Base-by-base conservation (phyloP, 805 yeast species). In the Pichia occidentalis region DNA sequence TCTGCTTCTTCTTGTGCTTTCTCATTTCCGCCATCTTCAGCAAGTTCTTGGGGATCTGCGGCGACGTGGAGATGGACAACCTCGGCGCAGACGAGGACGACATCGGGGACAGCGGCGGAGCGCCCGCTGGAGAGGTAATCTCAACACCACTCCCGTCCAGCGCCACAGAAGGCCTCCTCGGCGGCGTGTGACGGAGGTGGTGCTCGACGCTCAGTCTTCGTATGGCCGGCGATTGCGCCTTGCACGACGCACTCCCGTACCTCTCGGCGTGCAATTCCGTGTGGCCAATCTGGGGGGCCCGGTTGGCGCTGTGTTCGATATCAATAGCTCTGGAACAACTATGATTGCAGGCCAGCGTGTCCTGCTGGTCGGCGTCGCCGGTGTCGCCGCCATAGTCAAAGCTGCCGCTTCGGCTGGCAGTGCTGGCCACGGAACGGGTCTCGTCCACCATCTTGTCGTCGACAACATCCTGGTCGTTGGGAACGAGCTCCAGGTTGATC, bases 41-140 rank as follows among this genome's bases (percentile, higher is more conserved):
- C 13, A 79, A 61, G 31, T 74, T 74, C 24, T 73, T 72, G 0
- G 86, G 86, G 3, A 80, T 78, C 48, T 80, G 83, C 1, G 86
- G 86, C 2, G 85, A 78, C 4, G 75, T 77, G 1, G 80, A 71
- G 18, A 77, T 54, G 17, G 80, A 71, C 5, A 73, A 50, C 18
- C 32, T 70, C 67, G 48, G 66, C 26, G 70, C n/a, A n/a, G n/a
- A n/a, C n/a, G n/a, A n/a, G n/a, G n/a, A n/a, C n/a, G n/a, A n/a
- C n/a, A n/a, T n/a, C n/a, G n/a, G n/a, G n/a, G n/a, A n/a, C n/a
- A n/a, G n/a, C n/a, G n/a, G n/a, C n/a, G n/a, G n/a, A n/a, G n/a
- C n/a, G n/a, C n/a, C n/a, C n/a, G n/a, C n/a, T n/a, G n/a, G n/a
- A 17, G 31, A 17, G 16, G 37, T 12, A 23, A 23, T 23, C 9